phyloP scores from a whole-genome alignment of 352 stramenopile genomes.

The Globisporangium spiculum region DNA sequence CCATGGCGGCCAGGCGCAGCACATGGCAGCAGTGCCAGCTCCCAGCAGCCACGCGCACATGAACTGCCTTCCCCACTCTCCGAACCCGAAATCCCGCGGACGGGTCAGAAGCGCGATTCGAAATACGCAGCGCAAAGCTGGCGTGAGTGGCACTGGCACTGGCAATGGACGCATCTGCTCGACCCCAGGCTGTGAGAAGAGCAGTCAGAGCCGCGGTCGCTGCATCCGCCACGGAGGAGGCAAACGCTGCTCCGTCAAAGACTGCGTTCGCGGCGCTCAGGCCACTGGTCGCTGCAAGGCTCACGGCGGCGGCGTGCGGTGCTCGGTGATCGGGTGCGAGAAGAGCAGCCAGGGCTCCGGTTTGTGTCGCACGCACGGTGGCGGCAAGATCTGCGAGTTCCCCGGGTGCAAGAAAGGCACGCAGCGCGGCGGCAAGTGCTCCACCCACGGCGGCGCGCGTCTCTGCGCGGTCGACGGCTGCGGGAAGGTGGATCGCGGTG shows the following conservation, averaged over 20 bases:
- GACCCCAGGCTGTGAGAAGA: slow-evolving; percentile 31
- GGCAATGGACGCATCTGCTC: slow-evolving; percentile 19
- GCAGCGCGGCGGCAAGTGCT: slow-evolving; percentile 49
- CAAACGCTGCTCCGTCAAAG: slow-evolving; percentile 56
- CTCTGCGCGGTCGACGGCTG: slow-evolving; percentile 37
- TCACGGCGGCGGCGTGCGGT: slow-evolving; percentile 44
- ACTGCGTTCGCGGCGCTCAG: slow-evolving; percentile 42
- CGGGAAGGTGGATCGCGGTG: slow-evolving; percentile 42
- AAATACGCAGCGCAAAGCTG: background rate
- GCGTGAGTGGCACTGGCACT: slow-evolving; percentile 7
- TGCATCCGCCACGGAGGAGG: slow-evolving; percentile 85
- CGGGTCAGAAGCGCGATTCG: background rate
- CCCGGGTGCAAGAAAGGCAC: slow-evolving; percentile 51
- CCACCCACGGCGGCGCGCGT: slow-evolving; percentile 38
- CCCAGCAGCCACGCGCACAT: slow-evolving; percentile 2
- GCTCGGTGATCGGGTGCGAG: slow-evolving; percentile 35
- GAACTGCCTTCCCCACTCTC: background rate
- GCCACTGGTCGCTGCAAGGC: slow-evolving; percentile 44
- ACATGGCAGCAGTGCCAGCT: background rate
- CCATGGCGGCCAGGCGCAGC: background rate
- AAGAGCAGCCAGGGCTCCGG: slow-evolving; percentile 43
- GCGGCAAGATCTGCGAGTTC: slow-evolving; percentile 44
- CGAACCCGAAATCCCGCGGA: background rate
- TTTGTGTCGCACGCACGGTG: slow-evolving; percentile 51
- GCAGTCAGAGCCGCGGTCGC: slow-evolving; percentile 29